Evolutionary conservation across 441 rosid genomes (phyloP).

Genomic region (Aleurites moluccanus): DNA sequence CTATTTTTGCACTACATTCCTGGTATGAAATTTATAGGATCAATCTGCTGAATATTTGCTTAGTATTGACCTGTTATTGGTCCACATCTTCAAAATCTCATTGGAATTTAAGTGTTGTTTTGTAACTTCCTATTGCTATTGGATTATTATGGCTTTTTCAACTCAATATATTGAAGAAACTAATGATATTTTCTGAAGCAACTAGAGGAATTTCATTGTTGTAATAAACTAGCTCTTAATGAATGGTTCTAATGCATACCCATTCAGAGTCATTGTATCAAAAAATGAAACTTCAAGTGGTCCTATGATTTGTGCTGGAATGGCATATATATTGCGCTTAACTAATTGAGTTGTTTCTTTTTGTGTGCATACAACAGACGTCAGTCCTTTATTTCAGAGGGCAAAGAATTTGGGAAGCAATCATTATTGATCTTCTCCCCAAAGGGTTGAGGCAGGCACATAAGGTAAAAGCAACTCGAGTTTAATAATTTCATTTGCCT

Average conservation of each 20-base stretch:
- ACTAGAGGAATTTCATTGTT: background rate
- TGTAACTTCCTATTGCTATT: background rate
- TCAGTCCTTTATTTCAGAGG: constrained; percentile 89
- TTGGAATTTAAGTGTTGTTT: background rate
- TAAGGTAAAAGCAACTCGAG: constrained; percentile 42
- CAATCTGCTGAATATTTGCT: background rate
- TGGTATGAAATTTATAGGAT: background rate
- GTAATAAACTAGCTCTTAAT: too few relatives aligned
- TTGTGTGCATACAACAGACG: constrained; percentile 51
- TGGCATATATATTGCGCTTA: background rate
- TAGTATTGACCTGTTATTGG: background rate
- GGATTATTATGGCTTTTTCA: background rate
- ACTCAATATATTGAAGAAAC: background rate
- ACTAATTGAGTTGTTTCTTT: constrained; percentile 11
- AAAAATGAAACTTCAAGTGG: background rate
- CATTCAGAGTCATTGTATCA: background rate
- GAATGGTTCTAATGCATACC: background rate
- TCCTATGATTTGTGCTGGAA: background rate
- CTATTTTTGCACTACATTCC: too few relatives aligned
- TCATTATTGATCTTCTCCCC: constrained; percentile 28
- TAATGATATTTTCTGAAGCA: background rate
- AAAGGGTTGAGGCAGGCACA: constrained; percentile 63
- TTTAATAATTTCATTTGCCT: background rate
- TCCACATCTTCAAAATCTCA: background rate
- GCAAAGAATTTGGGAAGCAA: constrained; percentile 65